Conservation (phyloP, 139 green algal genomes). For the Desmodesmus armatus region DNA sequence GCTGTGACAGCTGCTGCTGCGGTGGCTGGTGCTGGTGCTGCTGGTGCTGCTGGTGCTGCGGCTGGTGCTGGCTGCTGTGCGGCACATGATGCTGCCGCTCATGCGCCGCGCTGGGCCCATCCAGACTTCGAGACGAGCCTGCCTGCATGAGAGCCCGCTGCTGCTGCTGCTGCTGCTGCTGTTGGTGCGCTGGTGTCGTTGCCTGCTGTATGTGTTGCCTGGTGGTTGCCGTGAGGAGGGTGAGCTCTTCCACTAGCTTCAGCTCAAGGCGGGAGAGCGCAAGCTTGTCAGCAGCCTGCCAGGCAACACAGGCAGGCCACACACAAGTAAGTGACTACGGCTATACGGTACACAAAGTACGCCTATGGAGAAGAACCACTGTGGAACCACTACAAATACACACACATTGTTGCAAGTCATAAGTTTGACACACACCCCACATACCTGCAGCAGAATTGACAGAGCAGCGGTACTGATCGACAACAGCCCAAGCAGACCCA, state of each 20-base stretch:
- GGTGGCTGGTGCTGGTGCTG: constrained; percentile 1
- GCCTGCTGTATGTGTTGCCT: background rate
- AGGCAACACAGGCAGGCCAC: background rate
- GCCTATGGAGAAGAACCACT: no score
- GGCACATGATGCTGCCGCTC: background rate
- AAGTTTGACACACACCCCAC: background rate
- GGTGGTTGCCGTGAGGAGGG: background rate
- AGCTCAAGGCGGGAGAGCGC: constrained; percentile 2
- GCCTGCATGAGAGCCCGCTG: background rate
- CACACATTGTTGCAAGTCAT: background rate
- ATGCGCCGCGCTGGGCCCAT: background rate
- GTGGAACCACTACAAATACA: background rate
- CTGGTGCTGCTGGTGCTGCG: background rate
- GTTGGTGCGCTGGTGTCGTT: background rate
- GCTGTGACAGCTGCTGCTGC: background rate
- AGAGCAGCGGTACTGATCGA: background rate
- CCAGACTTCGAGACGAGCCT: background rate
- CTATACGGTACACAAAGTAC: no score
- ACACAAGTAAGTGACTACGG: background rate
- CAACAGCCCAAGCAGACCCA: background rate
- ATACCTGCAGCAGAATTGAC: background rate
- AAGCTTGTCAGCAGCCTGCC: constrained; percentile 16
- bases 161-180: constrained; percentile 9
- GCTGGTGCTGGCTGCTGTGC: constrained; percentile 2
- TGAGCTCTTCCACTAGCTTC: background rate